phyloP scores from a whole-genome alignment of 2,329 filamentous ascomycete genomes.

The Seiridium cupressi region DNA sequence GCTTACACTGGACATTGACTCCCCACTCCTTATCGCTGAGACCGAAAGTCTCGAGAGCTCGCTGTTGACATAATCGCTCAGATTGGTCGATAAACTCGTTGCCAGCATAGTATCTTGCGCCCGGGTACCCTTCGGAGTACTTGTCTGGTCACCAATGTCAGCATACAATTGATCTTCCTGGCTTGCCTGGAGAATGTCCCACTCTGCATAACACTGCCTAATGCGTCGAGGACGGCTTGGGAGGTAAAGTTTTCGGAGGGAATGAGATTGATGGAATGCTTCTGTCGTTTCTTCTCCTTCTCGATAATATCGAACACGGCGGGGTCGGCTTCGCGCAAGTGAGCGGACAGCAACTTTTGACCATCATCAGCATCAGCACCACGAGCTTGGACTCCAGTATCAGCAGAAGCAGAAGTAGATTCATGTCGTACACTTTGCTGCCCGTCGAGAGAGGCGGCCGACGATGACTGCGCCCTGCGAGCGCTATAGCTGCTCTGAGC shows the following conservation, averaged over 20 bases:
- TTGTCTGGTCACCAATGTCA: slow-evolving; percentile 64
- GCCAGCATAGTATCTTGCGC: slow-evolving; percentile 92
- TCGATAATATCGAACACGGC: slow-evolving; percentile 86
- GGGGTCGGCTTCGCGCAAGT: slow-evolving; percentile 82
- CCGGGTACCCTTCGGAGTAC: slow-evolving; percentile 97
- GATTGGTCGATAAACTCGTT: slow-evolving; percentile 95
- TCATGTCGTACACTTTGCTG: slow-evolving; percentile 54
- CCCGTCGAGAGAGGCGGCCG: slow-evolving; percentile 42
- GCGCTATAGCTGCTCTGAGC: slow-evolving; percentile 15
- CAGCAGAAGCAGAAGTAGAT: slow-evolving; percentile 2
- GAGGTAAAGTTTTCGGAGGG: slow-evolving; percentile 96
- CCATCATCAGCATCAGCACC: slow-evolving; percentile 11
- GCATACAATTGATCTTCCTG: not conserved
- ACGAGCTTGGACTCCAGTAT: slow-evolving; percentile 6
- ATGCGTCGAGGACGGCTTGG: slow-evolving; percentile 84
- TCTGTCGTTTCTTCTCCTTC: slow-evolving; percentile 95
- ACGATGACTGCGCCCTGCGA: slow-evolving; percentile 43
- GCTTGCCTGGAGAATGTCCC: slow-evolving; percentile 30
- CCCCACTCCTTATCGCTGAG: slow-evolving; percentile 87
- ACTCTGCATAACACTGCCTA: slow-evolving; percentile 96
- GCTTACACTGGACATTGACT: slow-evolving; percentile 86
- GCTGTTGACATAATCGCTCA: slow-evolving; percentile 84
- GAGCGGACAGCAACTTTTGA: slow-evolving; percentile 70
- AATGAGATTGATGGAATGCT: slow-evolving; percentile 97
- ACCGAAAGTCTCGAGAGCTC: slow-evolving; percentile 84